These are phyloP conservation scores for Pyricularia sp. DNA, from an alignment of 2,329 filamentous ascomycete genomes.

Conservation along the genomic window DNA sequence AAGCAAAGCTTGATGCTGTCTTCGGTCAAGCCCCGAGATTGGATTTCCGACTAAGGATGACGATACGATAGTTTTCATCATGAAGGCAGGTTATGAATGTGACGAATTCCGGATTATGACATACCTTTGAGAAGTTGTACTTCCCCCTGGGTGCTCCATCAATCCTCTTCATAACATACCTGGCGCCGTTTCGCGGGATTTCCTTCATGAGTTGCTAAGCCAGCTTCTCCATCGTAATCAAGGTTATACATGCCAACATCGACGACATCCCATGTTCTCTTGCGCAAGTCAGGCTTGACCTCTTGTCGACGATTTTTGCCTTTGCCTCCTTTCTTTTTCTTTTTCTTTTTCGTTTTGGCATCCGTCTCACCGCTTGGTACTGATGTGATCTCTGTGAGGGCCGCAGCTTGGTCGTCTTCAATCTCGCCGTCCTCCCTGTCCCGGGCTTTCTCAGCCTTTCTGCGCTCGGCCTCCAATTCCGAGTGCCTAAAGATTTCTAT, in stretches of 20 bases:
- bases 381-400: constrained; percentile 8
- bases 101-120: not conserved
- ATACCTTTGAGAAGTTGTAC: constrained; percentile 9
- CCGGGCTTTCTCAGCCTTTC: constrained; percentile 18
- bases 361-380: constrained; percentile 8
- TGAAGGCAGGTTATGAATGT: constrained; percentile 19
- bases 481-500: constrained; percentile 85
- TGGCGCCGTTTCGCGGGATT: constrained; percentile 29
- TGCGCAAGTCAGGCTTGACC: constrained; percentile 52
- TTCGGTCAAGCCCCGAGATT: constrained; percentile 6
- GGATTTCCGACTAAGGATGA: constrained; percentile 90
- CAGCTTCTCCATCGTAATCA: constrained; percentile 43
- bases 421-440: constrained; percentile 11
- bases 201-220: constrained; percentile 11
- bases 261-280: constrained; percentile 59
- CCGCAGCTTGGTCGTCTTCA: constrained; percentile 11
- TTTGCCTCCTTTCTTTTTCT: constrained; percentile 22
- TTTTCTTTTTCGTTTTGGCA: constrained; percentile 16
- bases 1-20: constrained; percentile 3
- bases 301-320: constrained; percentile 29
- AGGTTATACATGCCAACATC: constrained; percentile 50
- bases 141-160: constrained; percentile 9
- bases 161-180: constrained; percentile 36
- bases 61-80: constrained; percentile 85
- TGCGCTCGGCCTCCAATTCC: constrained; percentile 62